phyloP scores from a whole-genome alignment of 371 early-diverging fungal species.

The Mortierella sp. region DNA sequence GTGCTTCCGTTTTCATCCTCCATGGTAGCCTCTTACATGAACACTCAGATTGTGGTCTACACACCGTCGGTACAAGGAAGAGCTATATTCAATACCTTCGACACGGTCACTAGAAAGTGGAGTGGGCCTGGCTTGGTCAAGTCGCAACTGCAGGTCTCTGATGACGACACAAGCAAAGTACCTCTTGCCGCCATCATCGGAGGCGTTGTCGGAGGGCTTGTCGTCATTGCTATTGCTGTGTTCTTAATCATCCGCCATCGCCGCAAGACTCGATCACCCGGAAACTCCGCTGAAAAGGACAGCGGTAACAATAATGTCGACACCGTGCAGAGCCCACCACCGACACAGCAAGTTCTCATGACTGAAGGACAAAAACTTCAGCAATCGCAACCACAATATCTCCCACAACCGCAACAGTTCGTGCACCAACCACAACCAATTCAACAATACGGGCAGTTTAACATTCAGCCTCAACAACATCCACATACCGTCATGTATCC shows the following conservation, averaged over 20 bases:
- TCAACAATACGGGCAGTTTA: no score
- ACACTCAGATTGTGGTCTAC: constrained; percentile 26
- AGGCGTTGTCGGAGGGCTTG: constrained; percentile 38
- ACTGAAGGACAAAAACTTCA: no score
- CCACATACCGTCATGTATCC: no score
- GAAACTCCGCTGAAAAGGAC: no score
- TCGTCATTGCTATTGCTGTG: constrained; percentile 20
- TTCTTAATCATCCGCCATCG: constrained; percentile 33
- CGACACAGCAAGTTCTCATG: no score
- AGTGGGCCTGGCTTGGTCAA: constrained; percentile 27
- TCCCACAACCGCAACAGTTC: no score
- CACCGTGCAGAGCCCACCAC: no score
- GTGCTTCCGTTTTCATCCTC: constrained; percentile 23
- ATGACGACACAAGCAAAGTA: constrained; percentile 2
- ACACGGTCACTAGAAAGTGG: constrained; percentile 21
- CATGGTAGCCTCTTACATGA: constrained; percentile 16
- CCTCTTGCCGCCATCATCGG: constrained; percentile 34
- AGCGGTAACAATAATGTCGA: no score
- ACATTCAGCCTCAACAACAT: no score
- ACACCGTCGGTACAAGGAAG: constrained; percentile 4
- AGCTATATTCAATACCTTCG: constrained; percentile 18
- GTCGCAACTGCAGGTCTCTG: background rate
- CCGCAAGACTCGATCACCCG: constrained; percentile 4
- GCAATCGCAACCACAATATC: no score
- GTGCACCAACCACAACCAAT: no score